phyloP scores from a whole-genome alignment of 805 yeast species.

The Ogataea pignaliae region DNA sequence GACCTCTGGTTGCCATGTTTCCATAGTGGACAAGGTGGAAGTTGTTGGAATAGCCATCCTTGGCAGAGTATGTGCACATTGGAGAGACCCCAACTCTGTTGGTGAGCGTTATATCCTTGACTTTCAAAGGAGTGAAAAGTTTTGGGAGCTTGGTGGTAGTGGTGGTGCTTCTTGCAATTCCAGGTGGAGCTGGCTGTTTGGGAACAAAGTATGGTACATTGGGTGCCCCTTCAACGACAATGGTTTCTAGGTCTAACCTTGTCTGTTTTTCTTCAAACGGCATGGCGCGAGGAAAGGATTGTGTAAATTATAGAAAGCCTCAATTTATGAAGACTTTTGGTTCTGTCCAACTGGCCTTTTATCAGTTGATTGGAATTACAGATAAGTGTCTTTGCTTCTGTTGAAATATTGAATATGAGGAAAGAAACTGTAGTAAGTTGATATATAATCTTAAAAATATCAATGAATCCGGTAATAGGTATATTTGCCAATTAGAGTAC shows the following conservation, averaged over 20 bases:
- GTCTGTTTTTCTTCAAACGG: background rate
- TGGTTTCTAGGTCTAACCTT: slow-evolving; percentile 2
- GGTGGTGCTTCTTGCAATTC: slow-evolving; percentile 27
- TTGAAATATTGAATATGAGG: too few species aligned
- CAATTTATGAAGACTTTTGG: too few species aligned
- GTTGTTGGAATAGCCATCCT: slow-evolving; percentile 37
- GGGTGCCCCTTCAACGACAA: slow-evolving; percentile 3
- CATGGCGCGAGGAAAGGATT: too few species aligned
- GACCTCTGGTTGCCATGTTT: slow-evolving; percentile 41
- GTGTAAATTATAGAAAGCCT: background rate
- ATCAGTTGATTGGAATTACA: too few species aligned
- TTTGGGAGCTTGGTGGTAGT: slow-evolving; percentile 27
- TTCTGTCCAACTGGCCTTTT: too few species aligned
- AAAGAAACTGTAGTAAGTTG: too few species aligned
- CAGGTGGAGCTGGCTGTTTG: slow-evolving; percentile 29
- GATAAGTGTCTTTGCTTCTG: too few species aligned
- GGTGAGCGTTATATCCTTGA: slow-evolving; percentile 36
- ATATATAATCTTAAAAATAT: too few species aligned
- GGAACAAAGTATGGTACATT: slow-evolving; percentile 28
- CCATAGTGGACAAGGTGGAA: slow-evolving; percentile 50
- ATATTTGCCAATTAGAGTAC: too few species aligned
- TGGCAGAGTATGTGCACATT: slow-evolving; percentile 49
- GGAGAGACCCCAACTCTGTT: slow-evolving; percentile 56
- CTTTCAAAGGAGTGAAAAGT: slow-evolving; percentile 40
- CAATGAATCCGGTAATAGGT: too few species aligned